phyloP scores from a whole-genome alignment of 768 basidiomycete genomes.

The Tricholoma hemisulphureum region DNA sequence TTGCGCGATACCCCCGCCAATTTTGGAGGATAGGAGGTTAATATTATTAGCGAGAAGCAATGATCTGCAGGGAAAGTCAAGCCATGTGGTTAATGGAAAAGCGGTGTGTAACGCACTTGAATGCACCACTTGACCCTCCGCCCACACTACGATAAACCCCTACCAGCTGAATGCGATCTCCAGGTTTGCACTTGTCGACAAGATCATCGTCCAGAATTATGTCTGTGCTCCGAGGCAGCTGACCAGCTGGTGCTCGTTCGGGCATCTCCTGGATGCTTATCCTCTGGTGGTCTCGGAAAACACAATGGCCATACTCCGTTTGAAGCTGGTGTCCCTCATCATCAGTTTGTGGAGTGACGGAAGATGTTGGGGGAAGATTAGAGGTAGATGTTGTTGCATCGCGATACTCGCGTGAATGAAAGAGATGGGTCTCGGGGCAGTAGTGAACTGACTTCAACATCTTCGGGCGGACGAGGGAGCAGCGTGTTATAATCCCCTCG shows the following conservation, averaged over 20 bases:
- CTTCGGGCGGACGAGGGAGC: constrained; percentile 96
- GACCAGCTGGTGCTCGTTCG: constrained; percentile 95
- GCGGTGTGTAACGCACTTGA: constrained; percentile 64
- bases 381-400: constrained; percentile 89
- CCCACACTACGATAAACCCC: constrained; percentile 94
- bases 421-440: constrained; percentile 81
- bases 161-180: constrained; percentile 95
- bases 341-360: constrained; percentile 87
- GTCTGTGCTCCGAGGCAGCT: constrained; percentile 93
- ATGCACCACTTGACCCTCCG: constrained; percentile 86
- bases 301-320: constrained; percentile 89
- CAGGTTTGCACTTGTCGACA: constrained; percentile 96
- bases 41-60: constrained; percentile 93
- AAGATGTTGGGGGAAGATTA: constrained; percentile 80
- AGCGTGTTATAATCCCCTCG: constrained; percentile 97
- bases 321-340: constrained; percentile 84
- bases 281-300: constrained; percentile 95
- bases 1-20: constrained; percentile 93
- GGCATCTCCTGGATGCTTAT: constrained; percentile 99
- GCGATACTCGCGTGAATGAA: constrained; percentile 88
- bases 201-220: constrained; percentile 95
- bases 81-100: constrained; percentile 5
- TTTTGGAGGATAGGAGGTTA: constrained; percentile 90
- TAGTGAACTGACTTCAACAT: constrained; percentile 97
- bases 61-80: constrained; percentile 54